These are phyloP conservation scores for Kingdonia uniflora DNA, from an alignment of 164 flowering plant genomes.

Conservation along the genomic window DNA sequence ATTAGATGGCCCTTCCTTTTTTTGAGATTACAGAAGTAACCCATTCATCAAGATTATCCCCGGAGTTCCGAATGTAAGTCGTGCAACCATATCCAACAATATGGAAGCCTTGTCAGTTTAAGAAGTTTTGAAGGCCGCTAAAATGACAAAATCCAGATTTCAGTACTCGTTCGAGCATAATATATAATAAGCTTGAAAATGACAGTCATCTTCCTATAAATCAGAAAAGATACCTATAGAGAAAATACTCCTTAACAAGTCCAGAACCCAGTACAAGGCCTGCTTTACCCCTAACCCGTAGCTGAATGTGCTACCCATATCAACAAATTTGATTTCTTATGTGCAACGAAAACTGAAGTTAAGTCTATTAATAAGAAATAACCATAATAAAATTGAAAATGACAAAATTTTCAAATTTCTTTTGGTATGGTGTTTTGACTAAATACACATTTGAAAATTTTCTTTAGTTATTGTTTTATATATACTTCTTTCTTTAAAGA, in stretches of 20 bases:
- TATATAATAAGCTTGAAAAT: neutral
- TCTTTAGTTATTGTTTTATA: no score
- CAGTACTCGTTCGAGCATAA: neutral
- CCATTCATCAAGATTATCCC: conserved; percentile 69
- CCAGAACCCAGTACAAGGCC: conserved; percentile 94
- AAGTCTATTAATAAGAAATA: no score
- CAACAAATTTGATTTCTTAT: no score
- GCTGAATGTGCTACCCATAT: no score
- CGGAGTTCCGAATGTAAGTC: conserved; percentile 85
- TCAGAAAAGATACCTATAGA: conserved; percentile 35
- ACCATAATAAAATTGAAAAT: no score
- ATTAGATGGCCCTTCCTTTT: no score
- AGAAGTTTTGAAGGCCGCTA: conserved; percentile 72
- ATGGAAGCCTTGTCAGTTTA: conserved; percentile 62
- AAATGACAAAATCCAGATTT: neutral
- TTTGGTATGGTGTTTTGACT: no score
- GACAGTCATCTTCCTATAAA: neutral
- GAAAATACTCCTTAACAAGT: conserved; percentile 76
- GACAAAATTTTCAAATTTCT: no score
- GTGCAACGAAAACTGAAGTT: no score
- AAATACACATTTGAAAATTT: no score
- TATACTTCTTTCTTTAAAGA: no score
- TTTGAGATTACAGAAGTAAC: conserved; percentile 64
- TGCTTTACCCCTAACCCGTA: conserved; percentile 62
- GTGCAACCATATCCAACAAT: conserved; percentile 93